phyloP scores from a whole-genome alignment of 2,329 filamentous ascomycete genomes.

The Fusarium graminum region DNA sequence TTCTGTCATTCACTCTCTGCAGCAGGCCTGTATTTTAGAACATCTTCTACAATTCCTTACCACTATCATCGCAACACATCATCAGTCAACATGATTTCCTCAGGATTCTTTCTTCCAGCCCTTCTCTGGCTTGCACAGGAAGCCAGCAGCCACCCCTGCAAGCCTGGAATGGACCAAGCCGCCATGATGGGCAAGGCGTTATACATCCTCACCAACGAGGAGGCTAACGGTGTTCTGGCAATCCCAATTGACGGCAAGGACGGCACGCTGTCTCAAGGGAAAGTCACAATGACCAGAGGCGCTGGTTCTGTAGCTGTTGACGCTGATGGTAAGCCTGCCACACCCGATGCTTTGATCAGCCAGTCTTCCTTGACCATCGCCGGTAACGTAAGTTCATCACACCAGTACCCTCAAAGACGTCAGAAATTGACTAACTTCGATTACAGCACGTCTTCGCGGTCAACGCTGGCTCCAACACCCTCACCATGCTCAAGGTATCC shows the following conservation, averaged over 20 bases:
- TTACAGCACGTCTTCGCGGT: constrained; percentile 64
- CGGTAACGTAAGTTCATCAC: constrained; percentile 58
- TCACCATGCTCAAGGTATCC: constrained; percentile 64
- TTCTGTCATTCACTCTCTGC: constrained; percentile 3
- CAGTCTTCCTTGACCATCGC: constrained; percentile 65
- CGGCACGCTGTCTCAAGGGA: constrained; percentile 61
- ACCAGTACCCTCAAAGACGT: rapidly evolving
- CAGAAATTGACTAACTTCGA: neutral
- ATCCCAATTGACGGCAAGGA: constrained; percentile 59
- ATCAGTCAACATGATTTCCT: neutral
- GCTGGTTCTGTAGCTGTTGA: constrained; percentile 59
- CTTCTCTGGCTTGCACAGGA: neutral
- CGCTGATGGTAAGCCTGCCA: constrained; percentile 55
- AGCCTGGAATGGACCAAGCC: constrained; percentile 5
- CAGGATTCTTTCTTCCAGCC: constrained; percentile 5
- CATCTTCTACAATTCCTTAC: neutral
- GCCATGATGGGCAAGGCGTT: constrained; percentile 58
- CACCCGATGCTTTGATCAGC: constrained; percentile 64
- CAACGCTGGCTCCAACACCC: constrained; percentile 65
- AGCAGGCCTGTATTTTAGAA: constrained; percentile 11
- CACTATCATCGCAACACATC: neutral
- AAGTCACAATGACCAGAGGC: constrained; percentile 61
- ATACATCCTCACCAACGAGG: constrained; percentile 69
- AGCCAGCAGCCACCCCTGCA: constrained; percentile 18
- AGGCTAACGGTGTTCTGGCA: constrained; percentile 63